Percentiles rank a stretch among this genome's conserved stretches.
These are phyloP conservation scores for Brassica rapa DNA, from an alignment of 345 rosid species.

Conservation along the genomic window DNA sequence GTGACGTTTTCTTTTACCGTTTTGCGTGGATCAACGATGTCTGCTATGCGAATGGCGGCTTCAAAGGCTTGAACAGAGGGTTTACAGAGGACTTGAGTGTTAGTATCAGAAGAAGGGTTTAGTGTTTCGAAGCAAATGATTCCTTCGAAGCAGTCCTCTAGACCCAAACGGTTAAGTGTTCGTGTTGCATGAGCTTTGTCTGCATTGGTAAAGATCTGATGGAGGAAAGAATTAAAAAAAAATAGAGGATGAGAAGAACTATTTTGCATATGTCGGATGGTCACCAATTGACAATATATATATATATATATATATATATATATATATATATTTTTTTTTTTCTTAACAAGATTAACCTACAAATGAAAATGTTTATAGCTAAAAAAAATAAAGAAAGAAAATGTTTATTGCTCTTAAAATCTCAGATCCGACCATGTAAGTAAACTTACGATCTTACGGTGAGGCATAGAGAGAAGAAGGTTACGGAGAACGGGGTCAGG, in stretches of 20 bases:
- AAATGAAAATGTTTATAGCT: background rate
- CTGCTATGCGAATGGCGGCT: slow-evolving; percentile 64
- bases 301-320: too few relatives aligned
- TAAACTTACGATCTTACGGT: slow-evolving; percentile 67
- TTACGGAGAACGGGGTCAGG: slow-evolving; percentile 73
- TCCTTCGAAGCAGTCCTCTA: slow-evolving; percentile 84
- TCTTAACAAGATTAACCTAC: background rate
- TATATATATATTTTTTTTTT: too few relatives aligned
- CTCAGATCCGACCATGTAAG: too few relatives aligned
- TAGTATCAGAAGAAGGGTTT: slow-evolving; percentile 47
- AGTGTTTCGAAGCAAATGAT: slow-evolving; percentile 80
- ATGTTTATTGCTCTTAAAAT: too few relatives aligned
- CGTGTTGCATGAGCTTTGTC: slow-evolving; percentile 59
- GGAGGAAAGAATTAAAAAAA: background rate
- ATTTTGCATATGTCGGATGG: too few relatives aligned
- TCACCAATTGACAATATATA: too few relatives aligned
- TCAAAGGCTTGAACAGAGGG: slow-evolving; percentile 66
- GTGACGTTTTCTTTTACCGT: slow-evolving; percentile 48
- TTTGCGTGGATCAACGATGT: slow-evolving; percentile 59
- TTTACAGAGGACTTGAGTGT: slow-evolving; percentile 54
- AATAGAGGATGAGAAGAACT: background rate
- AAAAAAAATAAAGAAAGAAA: background rate
- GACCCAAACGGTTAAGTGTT: slow-evolving; percentile 54
- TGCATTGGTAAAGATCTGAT: slow-evolving; percentile 78
- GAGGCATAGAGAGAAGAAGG: slow-evolving; percentile 82